Conservation (phyloP, 2,329 filamentous ascomycete genomes). For the Ophiostoma himal-ulmi region DNA sequence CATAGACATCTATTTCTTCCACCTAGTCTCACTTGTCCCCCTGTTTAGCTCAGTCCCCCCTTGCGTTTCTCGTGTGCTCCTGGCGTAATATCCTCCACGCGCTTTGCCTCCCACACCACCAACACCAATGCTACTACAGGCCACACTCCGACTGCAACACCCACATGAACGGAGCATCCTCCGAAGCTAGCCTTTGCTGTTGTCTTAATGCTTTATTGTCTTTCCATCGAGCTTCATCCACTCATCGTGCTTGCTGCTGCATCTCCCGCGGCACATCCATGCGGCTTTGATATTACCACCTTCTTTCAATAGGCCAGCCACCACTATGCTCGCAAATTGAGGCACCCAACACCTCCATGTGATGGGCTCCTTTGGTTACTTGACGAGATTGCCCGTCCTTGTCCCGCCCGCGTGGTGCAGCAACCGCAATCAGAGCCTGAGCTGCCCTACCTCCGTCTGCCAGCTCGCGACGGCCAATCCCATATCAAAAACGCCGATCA, state of each 20-base stretch:
- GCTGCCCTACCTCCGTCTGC: not conserved
- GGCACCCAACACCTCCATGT: not conserved
- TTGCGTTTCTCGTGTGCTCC: not conserved
- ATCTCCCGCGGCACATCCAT: slow-evolving; percentile 8
- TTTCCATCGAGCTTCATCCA: not conserved
- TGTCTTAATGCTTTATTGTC: not conserved
- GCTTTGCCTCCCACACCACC: not conserved
- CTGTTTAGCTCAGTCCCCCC: not conserved
- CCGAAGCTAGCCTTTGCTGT: not conserved
- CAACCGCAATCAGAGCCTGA: not conserved
- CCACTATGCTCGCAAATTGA: not conserved
- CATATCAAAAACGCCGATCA: not conserved
- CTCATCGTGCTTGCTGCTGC: not conserved
- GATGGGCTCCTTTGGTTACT: not conserved
- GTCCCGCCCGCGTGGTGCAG: not conserved
- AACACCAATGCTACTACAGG: not conserved
- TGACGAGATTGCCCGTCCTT: not conserved
- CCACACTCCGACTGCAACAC: not conserved
- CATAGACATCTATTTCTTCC: not conserved
- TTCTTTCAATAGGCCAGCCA: not conserved
- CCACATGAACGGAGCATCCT: not conserved
- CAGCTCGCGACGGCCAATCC: not conserved
- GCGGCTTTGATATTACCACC: not conserved
- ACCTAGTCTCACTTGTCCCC: not conserved
- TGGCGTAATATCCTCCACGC: not conserved